Evolutionary conservation across 129 eudicot genomes (phyloP), one percentile per base, ranked within the genome.

Genomic region (Centella asiatica): DNA sequence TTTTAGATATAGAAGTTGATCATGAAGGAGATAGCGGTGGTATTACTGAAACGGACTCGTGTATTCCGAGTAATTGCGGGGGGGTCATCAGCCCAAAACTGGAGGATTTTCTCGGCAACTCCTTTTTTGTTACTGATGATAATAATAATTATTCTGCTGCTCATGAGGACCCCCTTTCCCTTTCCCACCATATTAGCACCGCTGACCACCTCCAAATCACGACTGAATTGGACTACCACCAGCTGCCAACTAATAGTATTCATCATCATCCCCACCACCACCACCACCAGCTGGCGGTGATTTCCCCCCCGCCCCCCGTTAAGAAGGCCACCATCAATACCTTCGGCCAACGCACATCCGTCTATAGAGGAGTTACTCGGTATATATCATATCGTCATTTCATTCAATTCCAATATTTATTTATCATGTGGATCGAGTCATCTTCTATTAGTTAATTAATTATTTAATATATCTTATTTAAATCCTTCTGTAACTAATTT

Each of bases 341-440:
- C 3, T 85, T 85, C 44, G 95, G 97, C 64, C 97, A 89, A 57
- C 76, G 97, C 0, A 85, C 97, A 28, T 89, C 97, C 25, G 74
- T 85, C 22, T 89, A 80, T 58, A 81, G 97, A 71, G 97, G 97
- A 26, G 97, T 89, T 28, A 89, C 97, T 17, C 81, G 97, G 97
- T 84, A 62, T 18, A 4, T 2, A 17, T 22, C 47, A 29, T 8
- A n/a, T 8, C 29, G 18, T 45, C 50, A 18, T 23, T 45, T 15
- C 19, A 13, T 44, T 4, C n/a, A 44, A 4, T n/a, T n/a, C n/a
- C n/a, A n/a, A n/a, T n/a, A n/a, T n/a, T n/a, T n/a, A n/a, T n/a
- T n/a, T n/a, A n/a, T 4, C 9, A 1, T 44, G 17, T 10, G n/a
- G 13, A 11, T 44, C 9, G 8, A 3, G 2, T 4, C 47, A 42